Base-by-base conservation (phyloP, 2,329 filamentous ascomycete species). In the Aciculosporium take region DNA sequence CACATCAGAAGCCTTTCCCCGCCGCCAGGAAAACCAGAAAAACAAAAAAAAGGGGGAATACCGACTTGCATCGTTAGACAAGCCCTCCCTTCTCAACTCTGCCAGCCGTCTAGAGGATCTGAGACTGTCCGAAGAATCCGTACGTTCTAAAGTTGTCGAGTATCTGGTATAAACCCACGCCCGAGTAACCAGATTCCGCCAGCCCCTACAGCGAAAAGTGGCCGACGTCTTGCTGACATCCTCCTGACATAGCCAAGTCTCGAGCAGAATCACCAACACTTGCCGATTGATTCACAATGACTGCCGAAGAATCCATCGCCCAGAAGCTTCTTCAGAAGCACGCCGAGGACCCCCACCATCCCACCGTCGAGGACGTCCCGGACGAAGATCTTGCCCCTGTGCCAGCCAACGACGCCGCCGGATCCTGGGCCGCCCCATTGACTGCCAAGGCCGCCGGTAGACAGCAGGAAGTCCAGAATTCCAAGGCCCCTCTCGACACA, bases 301-400 rank as follows among this genome's bases (percentile, higher is more conserved):
- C 67, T 49, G 60, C 66, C 40, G 66, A 71, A 57, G 62, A 67
- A 45, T 74, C 72, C 45, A 68, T 68, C 44, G 72, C 72, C 33
- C 74, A 81, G 61, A 72, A 71, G 64, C 72, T 84, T 47, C 69
- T 76, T 54, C 69, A 79, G 56, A 72, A 77, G 60, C 80, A 84
- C 51, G 62, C 59, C 47, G 63, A 71, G 51, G 58, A 60, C 45
- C 63, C 68, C 34, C 71, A 70, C 47, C 71, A 76, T 53, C 73
- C 74, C 49, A 87, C 79, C 20, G 72, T 94, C 49, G 87, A 94
- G 62, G 86, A 94, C 37, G 78, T 74, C 30, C 70, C 73, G 23
- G 87, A 94, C 56, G 85, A 93, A 60, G 84, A 93, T 32, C 74
- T 84, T 49, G 61, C 61, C 66, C 73, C 63, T 65, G 73, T 52